Percentiles rank a stretch among this genome's conserved stretches.
Conservation (phyloP, 1,284 basidiomycete genomes). For the Leccinum fallax region DNA sequence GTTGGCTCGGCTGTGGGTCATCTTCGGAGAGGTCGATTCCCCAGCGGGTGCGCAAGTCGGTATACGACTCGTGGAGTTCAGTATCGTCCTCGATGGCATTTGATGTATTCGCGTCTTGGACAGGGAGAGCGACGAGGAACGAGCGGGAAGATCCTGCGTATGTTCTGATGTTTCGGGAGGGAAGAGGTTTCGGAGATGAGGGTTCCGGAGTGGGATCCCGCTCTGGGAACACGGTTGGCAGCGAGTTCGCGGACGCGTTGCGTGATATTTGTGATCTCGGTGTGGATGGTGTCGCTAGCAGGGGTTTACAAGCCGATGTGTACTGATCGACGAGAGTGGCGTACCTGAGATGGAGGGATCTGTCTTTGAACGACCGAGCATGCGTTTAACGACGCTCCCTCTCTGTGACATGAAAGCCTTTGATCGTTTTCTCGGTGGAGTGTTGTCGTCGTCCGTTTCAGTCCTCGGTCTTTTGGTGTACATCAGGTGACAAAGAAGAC, state of each 20-base stretch:
- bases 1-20: conserved; percentile 47
- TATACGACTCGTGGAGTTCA: conserved; percentile 66
- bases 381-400: conserved; percentile 41
- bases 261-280: conserved; percentile 15
- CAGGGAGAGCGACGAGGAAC: conserved; percentile 64
- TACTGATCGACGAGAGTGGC: not conserved
- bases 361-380: conserved; percentile 52
- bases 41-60: conserved; percentile 67
- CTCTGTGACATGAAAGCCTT: conserved; percentile 10
- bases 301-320: not conserved
- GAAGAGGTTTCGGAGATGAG: conserved; percentile 31
- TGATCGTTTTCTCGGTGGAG: conserved; percentile 25
- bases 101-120: conserved; percentile 25
- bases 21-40: conserved; percentile 77
- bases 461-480: conserved; percentile 42
- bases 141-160: conserved; percentile 77
- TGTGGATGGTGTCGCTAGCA: conserved; percentile 4
- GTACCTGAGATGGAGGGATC: conserved; percentile 51
- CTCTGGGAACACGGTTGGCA: conserved; percentile 19
- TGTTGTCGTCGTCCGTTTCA: conserved; percentile 1
- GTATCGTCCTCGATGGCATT: conserved; percentile 43
- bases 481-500: not conserved
- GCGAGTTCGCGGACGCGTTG: conserved; percentile 18
- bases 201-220: conserved; percentile 16
- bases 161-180: conserved; percentile 52